Evolutionary conservation across 495 filamentous ascomycete genomes (phyloP), one percentile per base, ranked within the genome.

Genomic region (Aspergillus indologenus): DNA sequence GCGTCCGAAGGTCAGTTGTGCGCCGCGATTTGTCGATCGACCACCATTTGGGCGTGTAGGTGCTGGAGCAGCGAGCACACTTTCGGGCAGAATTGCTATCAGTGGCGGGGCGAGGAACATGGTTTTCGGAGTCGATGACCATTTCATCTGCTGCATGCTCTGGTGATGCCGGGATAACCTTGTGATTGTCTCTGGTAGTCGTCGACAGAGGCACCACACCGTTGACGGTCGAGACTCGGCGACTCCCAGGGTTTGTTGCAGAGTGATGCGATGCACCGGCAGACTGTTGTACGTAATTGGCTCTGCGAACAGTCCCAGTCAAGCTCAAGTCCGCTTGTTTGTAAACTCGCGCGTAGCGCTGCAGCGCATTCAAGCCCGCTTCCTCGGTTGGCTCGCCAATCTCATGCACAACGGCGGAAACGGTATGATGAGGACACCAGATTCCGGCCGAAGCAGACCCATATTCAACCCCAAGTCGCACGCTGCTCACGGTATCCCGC

Each of bases 271-370:
- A 63, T 8, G 63, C 67, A 53, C 73, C 72, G 43, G 78, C 73
- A 5, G 79, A 77, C 40, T 81, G 76, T 50, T 86, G 80, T 43
- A 87, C 75, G 21, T 87, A 79, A 29, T 83, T 85, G 20, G 95
- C 93, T 68, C 96, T 97, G 20, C 94, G 87, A 45, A 92, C 87
- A 18, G 94, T 96, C 20, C 93, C 93, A 8, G 92, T 96, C 54
- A 96, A 73, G 18, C 88, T 83, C 20, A 93, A 80, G 64, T 99
- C 94, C 19, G 93, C 92, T 70, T 98, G 93, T 74, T 98, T 99
- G 79, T 90, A 96, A 45, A 88, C 92, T 53, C 83, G 83, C 23
- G 86, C 88, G 67, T 88, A 99, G 12, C 93, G 79, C 69, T 96
- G 92, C 18, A 99, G 76, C 17, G 90, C 93, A 59, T 86, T 96